Conservation (phyloP, 2,329 filamentous ascomycete genomes). For the Hymenoscyphus albidus region DNA sequence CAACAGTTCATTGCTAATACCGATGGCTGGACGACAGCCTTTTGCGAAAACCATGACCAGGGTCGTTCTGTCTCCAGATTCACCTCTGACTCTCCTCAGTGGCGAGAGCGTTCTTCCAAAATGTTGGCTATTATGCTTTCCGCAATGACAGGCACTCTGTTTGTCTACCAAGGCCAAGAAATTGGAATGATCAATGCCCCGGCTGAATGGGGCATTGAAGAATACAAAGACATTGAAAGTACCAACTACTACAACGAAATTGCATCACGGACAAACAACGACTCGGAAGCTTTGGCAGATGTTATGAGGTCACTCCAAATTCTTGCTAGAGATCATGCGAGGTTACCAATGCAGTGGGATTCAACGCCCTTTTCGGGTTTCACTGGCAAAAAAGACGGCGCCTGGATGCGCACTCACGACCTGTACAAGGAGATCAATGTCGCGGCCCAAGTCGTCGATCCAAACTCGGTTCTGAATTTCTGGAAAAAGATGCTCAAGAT, state of each 20-base stretch:
- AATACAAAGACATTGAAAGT: slow-evolving; percentile 48
- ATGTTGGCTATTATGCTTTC: slow-evolving; percentile 50
- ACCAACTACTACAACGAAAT: slow-evolving; percentile 48
- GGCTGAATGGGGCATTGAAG: slow-evolving; percentile 46
- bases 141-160: slow-evolving; percentile 51
- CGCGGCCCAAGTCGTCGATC: slow-evolving; percentile 42
- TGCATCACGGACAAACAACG: slow-evolving; percentile 35
- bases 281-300: slow-evolving; percentile 40
- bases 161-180: slow-evolving; percentile 58
- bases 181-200: slow-evolving; percentile 58
- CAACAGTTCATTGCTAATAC: slow-evolving; percentile 50
- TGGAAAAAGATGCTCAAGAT: slow-evolving; percentile 30
- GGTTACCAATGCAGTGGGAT: slow-evolving; percentile 68
- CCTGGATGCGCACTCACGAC: slow-evolving; percentile 60
- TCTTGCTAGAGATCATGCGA: slow-evolving; percentile 61
- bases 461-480: slow-evolving; percentile 30
- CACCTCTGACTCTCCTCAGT: slow-evolving; percentile 30
- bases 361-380: slow-evolving; percentile 56
- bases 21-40: slow-evolving; percentile 56
- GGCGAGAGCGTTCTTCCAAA: slow-evolving; percentile 39
- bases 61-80: slow-evolving; percentile 53
- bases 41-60: slow-evolving; percentile 63
- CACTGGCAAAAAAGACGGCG: slow-evolving; percentile 46
- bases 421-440: slow-evolving; percentile 55
- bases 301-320: slow-evolving; percentile 52